phyloP scores from a whole-genome alignment of 306 rosid species.

The Quercus dentata region DNA sequence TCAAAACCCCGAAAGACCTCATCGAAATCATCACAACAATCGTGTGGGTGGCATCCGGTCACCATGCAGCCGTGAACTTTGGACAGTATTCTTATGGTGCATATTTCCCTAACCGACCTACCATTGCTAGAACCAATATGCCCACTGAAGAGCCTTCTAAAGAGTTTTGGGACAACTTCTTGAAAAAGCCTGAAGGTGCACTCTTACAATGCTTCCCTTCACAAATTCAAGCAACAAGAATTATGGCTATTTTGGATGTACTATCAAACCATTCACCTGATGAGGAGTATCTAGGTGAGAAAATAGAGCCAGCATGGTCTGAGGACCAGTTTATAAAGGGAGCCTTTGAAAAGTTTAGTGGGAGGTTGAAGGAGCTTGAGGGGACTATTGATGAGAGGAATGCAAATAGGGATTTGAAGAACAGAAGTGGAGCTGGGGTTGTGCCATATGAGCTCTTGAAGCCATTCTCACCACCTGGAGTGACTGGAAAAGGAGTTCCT shows the following conservation, averaged over 20 bases:
- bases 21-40: slow-evolving; percentile 32
- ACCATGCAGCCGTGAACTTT: slow-evolving; percentile 68
- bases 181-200: slow-evolving; percentile 29
- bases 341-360: slow-evolving; percentile 35
- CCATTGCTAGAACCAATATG: slow-evolving; percentile 30
- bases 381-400: slow-evolving; percentile 33
- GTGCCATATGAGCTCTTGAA: slow-evolving; percentile 58
- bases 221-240: slow-evolving; percentile 37
- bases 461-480: slow-evolving; percentile 65
- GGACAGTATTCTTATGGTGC: slow-evolving; percentile 45
- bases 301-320: slow-evolving; percentile 35
- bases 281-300: slow-evolving; percentile 46
- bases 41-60: slow-evolving; percentile 45
- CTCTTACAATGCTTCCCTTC: slow-evolving; percentile 36
- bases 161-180: slow-evolving; percentile 23
- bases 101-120: slow-evolving; percentile 47
- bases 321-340: slow-evolving; percentile 33
- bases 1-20: slow-evolving; percentile 33
- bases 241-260: slow-evolving; percentile 41
- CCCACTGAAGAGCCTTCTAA: slow-evolving; percentile 36
- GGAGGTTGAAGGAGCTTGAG: slow-evolving; percentile 38
- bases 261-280: slow-evolving; percentile 46
- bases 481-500: slow-evolving; percentile 75
- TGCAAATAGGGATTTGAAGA: slow-evolving; percentile 9
- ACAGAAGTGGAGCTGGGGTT: slow-evolving; percentile 41